These are phyloP conservation scores for Candolleomyces aberdarensis DNA, from an alignment of 768 basidiomycete genomes.

Conservation along the genomic window DNA sequence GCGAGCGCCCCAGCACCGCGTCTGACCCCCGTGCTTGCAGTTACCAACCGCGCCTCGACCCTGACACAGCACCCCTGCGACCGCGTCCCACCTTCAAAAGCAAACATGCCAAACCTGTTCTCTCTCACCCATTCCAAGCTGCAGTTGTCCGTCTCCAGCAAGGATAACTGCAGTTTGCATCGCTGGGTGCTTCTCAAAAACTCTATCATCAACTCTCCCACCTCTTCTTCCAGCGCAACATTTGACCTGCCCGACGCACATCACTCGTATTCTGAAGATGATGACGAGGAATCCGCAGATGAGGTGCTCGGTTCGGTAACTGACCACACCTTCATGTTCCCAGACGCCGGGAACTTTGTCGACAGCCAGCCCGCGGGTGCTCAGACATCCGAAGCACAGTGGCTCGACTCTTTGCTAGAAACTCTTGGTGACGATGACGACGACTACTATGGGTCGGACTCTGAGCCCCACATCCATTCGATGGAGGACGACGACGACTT, in stretches of 20 bases:
- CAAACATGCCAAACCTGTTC: conserved; percentile 52
- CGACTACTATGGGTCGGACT: conserved; percentile 45
- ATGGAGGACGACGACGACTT: conserved; percentile 67
- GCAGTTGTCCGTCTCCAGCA: conserved; percentile 55
- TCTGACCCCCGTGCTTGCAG: conserved; percentile 6
- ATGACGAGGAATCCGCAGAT: conserved; percentile 39
- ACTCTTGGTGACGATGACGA: conserved; percentile 70
- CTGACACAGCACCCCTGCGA: conserved; percentile 2
- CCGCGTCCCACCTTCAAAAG: conserved; percentile 12
- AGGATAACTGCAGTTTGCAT: conserved; percentile 73
- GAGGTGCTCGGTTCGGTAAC: conserved; percentile 50
- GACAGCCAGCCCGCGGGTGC: conserved; percentile 28
- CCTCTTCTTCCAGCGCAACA: conserved; percentile 31
- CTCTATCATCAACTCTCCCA: conserved; percentile 55
- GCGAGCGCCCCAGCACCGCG: not conserved
- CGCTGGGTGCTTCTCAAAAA: conserved; percentile 90
- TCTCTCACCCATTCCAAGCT: conserved; percentile 73
- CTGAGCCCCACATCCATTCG: conserved; percentile 31
- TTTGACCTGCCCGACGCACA: conserved; percentile 24
- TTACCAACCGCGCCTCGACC: conserved; percentile 11
- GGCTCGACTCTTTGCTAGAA: conserved; percentile 81
- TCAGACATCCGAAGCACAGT: conserved; percentile 65
- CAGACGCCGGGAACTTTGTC: conserved; percentile 64
- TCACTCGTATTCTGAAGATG: conserved; percentile 32
- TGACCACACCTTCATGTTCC: conserved; percentile 75